Base-by-base conservation (phyloP, 805 yeast genomes). In the Metschnikowia gelsemii region DNA sequence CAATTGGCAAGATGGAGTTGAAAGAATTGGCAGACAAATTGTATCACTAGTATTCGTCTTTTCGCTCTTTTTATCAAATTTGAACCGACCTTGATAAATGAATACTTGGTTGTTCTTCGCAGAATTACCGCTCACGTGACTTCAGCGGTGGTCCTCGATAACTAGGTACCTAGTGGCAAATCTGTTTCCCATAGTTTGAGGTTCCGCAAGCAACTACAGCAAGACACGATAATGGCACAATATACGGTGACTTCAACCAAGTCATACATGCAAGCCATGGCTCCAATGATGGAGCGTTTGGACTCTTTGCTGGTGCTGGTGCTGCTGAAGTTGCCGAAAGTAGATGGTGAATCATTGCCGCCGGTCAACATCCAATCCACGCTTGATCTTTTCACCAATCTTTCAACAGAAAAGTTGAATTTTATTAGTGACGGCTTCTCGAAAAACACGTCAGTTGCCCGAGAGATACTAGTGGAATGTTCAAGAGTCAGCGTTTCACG, bases 241-340 rank as follows among this genome's bases (percentile, higher is more conserved):
- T 70, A 70, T 49, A 61, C 65, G 34, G 84, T 73, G 7, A 67
- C 76, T 11, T 83, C 90, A 1, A 83, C 90, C 8, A 76, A 78
- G 61, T 84, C 93, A 17, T 85, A 78, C 61, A 78, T 85, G 84
- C 77, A 76, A 57, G 91, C 93, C 14, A 83, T 85, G 88, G 76
- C 74, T 58, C 75, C 80, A 2, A 78, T 85, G 82, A 66, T 77
- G n/a, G 78, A 75, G 5, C 59, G 72, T 0, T 56, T 80, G 42
- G 28, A 55, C 9, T 31, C 44, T 2, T 32, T 35, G 14, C 50
- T 46, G 14, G 27, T 47, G 11, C 45, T 50, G 4, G 40, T 43
- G 12, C 32, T 32, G 12, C 27, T 14, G 18, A 69, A 65, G 23
- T 35, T 56, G 7, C 77, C 79, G 1, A 62, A 52, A 25, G 57